phyloP scores from a whole-genome alignment of 306 rosid genomes.

The Gastrolobium bilobum region DNA sequence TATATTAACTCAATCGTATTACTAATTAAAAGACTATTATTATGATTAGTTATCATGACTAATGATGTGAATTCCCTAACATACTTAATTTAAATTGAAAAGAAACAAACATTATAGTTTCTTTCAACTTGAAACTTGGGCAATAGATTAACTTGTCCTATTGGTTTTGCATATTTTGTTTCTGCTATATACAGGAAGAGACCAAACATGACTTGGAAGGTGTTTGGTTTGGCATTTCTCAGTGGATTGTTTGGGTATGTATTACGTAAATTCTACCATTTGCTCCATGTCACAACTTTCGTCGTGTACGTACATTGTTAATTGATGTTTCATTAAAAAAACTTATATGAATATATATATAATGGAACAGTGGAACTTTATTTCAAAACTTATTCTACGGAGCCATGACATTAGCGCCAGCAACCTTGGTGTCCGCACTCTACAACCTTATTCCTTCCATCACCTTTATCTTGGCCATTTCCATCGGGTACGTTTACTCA shows the following conservation, averaged over 20 bases:
- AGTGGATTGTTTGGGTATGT: conserved; percentile 74
- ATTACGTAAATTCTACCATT: not conserved
- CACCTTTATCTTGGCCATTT: conserved; percentile 51
- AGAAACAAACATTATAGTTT: too few species aligned
- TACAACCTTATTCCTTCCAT: conserved; percentile 52
- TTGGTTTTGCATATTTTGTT: not conserved
- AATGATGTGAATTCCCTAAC: not conserved
- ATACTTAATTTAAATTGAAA: not conserved
- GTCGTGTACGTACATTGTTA: too few species aligned
- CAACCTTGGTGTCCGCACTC: conserved; percentile 54
- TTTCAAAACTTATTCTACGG: conserved; percentile 51
- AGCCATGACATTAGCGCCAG: conserved; percentile 44
- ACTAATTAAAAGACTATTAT: too few species aligned
- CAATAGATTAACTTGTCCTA: too few species aligned
- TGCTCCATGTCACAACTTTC: not conserved
- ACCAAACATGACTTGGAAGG: conserved; percentile 59
- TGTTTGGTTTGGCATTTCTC: conserved; percentile 61
- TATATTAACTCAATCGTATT: not conserved
- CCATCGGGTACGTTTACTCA: conserved; percentile 40
- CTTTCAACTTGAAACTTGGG: too few species aligned
- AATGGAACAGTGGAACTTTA: conserved; percentile 46
- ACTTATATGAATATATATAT: not conserved
- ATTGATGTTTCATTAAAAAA: not conserved
- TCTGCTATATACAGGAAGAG: conserved; percentile 49
- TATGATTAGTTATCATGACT: not conserved